These are phyloP conservation scores for Zygosaccharomyces siamensis DNA, from an alignment of 805 yeast species.

Conservation along the genomic window DNA sequence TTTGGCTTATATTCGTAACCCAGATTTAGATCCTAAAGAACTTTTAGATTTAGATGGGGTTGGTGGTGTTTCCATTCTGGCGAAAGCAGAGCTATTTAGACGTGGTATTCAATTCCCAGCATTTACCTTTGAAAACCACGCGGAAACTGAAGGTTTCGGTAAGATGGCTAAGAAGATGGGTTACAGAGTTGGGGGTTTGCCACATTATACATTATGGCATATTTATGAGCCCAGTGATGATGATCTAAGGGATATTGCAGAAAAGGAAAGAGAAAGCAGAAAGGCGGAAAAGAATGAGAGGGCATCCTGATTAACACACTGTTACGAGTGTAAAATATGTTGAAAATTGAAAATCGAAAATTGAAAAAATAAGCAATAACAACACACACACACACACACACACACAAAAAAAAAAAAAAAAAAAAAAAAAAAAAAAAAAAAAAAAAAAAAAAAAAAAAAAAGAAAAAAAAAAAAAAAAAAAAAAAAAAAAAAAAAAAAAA, in stretches of 20 bases:
- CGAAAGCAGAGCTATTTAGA: slow-evolving; percentile 68
- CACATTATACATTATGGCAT: slow-evolving; percentile 89
- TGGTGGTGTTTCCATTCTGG: slow-evolving; percentile 80
- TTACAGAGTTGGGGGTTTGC: slow-evolving; percentile 77
- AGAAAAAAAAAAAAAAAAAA: no score
- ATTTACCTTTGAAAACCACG: slow-evolving; percentile 76
- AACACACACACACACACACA: no score
- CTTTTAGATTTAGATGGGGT: slow-evolving; percentile 75
- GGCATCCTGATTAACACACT: background rate
- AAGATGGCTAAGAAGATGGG: slow-evolving; percentile 78
- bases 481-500: background rate
- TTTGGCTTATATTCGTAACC: slow-evolving; percentile 64
- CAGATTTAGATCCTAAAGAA: slow-evolving; percentile 56
- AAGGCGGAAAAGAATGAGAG: slow-evolving; percentile 26
- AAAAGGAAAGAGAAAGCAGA: slow-evolving; percentile 62
- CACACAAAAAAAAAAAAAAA: no score
- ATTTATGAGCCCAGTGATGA: slow-evolving; percentile 86
- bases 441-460: no score
- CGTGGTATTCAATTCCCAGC: slow-evolving; percentile 84
- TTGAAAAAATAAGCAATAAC: no score
- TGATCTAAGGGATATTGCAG: slow-evolving; percentile 65
- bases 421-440: no score
- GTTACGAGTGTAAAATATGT: background rate
- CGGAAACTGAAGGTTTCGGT: slow-evolving; percentile 86
- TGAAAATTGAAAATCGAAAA: background rate